Evolutionary conservation across 129 eudicot species (phyloP).

Genomic region (Flaveria ramosissima): DNA sequence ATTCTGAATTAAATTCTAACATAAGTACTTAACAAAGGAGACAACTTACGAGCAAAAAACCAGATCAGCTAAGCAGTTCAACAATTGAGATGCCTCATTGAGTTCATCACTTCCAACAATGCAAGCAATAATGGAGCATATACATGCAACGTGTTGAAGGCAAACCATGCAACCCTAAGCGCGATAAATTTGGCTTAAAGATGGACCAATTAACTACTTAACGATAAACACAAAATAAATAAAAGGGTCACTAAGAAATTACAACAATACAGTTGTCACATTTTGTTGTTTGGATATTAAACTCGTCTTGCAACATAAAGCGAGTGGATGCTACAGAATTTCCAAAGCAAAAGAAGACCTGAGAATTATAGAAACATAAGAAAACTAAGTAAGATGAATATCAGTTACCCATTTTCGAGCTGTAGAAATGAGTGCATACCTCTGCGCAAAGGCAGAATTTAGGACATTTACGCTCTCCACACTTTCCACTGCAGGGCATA

Average conservation of each 20-base stretch:
- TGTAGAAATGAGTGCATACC: conserved; percentile 37
- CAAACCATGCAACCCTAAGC: conserved; percentile 90
- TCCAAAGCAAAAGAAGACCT: conserved; percentile 81
- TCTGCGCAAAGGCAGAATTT: conserved; percentile 84
- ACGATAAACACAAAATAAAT: background rate
- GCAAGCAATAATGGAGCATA: conserved; percentile 70
- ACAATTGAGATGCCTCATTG: conserved; percentile 74
- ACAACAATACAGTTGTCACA: conserved; percentile 95
- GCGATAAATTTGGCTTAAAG: background rate
- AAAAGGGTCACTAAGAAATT: conserved; percentile 31
- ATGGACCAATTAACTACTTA: conserved; percentile 4
- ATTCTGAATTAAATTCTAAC: background rate
- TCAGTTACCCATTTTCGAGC: background rate
- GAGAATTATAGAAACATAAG: conserved; percentile 21
- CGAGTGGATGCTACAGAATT: conserved; percentile 95
- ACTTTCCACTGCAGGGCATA: conserved; percentile 95
- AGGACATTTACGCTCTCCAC: conserved; percentile 88
- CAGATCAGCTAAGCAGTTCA: conserved; percentile 66
- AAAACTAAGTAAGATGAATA: background rate
- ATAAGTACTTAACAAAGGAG: background rate
- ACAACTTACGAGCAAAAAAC: conserved; percentile 85
- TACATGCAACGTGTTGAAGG: conserved; percentile 87
- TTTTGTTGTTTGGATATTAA: conserved; percentile 87
- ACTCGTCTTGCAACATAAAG: conserved; percentile 91
- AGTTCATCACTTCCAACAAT: conserved; percentile 80